A percentile compares a stretch with the other conserved stretches of the same genome.
Conservation (phyloP, 2,329 filamentous ascomycete genomes). For the Fusarium dlaminii region DNA sequence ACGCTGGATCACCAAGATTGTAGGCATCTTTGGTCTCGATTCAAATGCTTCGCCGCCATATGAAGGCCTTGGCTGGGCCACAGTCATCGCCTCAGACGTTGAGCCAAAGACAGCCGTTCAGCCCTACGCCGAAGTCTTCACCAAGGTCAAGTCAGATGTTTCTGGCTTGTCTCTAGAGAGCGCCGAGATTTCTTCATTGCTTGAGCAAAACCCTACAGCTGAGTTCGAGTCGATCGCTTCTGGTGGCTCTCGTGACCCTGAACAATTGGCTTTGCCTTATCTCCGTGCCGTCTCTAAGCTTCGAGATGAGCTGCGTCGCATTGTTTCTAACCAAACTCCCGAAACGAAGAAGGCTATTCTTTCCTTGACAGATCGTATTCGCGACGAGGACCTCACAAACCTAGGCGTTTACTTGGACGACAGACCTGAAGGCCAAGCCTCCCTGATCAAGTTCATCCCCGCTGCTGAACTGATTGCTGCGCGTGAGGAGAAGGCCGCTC, state of each 20-base stretch:
- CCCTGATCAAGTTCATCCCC: conserved; percentile 75
- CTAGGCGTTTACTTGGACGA: conserved; percentile 91
- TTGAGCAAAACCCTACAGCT: conserved; percentile 54
- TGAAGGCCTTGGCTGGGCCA: conserved; percentile 66
- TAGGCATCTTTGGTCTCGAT: conserved; percentile 86
- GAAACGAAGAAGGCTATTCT: conserved; percentile 77
- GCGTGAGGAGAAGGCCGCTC: conserved; percentile 67
- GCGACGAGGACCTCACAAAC: conserved; percentile 83
- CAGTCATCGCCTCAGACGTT: conserved; percentile 50
- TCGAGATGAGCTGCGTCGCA: conserved; percentile 69
- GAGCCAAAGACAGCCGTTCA: conserved; percentile 58
- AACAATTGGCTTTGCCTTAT: conserved; percentile 65
- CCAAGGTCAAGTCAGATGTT: conserved; percentile 58
- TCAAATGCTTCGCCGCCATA: conserved; percentile 65
- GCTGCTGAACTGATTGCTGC: conserved; percentile 66
- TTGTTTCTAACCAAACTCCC: conserved; percentile 58
- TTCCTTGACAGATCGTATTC: conserved; percentile 79
- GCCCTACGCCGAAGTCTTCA: conserved; percentile 58
- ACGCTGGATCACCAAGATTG: conserved; percentile 83
- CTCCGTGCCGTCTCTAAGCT: conserved; percentile 64
- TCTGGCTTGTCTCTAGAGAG: conserved; percentile 59
- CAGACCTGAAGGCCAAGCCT: conserved; percentile 70
- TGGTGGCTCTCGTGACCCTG: conserved; percentile 59
- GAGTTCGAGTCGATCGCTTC: conserved; percentile 59
- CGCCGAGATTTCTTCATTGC: conserved; percentile 53